These are phyloP conservation scores for Nicotiana undulata DNA, from an alignment of 257 asterid genomes.

Conservation along the genomic window DNA sequence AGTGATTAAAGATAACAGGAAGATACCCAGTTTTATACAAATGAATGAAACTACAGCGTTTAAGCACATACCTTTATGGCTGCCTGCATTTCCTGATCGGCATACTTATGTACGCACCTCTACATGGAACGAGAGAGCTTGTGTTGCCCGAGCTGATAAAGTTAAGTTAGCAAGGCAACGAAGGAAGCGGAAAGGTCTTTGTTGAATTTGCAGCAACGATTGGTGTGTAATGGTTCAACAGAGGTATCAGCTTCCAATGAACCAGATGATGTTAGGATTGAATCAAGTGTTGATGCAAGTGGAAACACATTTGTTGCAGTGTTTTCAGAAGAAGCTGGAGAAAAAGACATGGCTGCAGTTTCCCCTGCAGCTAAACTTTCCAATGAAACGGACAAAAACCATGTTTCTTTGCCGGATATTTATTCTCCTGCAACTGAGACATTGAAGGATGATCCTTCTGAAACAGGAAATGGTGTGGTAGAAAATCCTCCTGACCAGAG, in stretches of 20 bases:
- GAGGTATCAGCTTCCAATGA: conserved; percentile 37
- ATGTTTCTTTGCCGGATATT: conserved; percentile 52
- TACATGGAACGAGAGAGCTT: conserved; percentile 75
- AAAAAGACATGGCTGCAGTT: conserved; percentile 28
- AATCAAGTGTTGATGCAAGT: conserved; percentile 17
- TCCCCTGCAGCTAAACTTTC: conserved; percentile 30
- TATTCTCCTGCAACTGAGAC: conserved; percentile 87
- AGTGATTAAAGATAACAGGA: conserved; percentile 28
- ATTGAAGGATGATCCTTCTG: conserved; percentile 61
- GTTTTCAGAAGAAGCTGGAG: conserved; percentile 41
- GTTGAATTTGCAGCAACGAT: conserved; percentile 69
- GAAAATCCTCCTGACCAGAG: conserved; percentile 35
- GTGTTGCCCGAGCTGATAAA: conserved; percentile 74
- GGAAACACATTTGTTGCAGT: conserved; percentile 32
- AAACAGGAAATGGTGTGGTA: conserved; percentile 49
- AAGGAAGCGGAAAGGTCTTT: conserved; percentile 84
- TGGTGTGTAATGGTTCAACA: conserved; percentile 44
- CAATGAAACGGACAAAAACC: conserved; percentile 52
- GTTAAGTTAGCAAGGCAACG: conserved; percentile 81
- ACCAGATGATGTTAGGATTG: conserved; percentile 20
- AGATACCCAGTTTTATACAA: conserved; percentile 69
- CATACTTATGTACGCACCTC: conserved; percentile 62
- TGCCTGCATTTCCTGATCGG: conserved; percentile 88
- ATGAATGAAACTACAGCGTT: conserved; percentile 62
- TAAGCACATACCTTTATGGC: conserved; percentile 70